phyloP scores from a whole-genome alignment of 2,329 filamentous ascomycete species.

The Fusarium illudens region DNA sequence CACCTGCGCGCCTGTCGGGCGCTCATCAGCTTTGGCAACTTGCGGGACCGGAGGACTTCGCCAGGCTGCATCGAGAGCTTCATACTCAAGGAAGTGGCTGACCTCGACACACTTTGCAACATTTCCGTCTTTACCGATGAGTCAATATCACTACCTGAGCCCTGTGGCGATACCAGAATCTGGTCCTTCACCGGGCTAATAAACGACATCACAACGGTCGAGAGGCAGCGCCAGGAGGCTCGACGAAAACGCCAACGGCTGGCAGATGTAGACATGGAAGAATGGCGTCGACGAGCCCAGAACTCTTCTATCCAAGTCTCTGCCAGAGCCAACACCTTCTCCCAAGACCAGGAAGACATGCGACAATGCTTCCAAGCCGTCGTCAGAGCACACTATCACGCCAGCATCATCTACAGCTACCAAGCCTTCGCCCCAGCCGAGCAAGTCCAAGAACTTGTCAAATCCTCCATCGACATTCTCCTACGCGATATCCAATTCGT shows the following conservation, averaged over 20 bases:
- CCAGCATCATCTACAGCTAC: constrained; percentile 32
- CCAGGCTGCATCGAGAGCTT: constrained; percentile 5
- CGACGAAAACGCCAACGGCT: neutral
- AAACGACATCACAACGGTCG: constrained; percentile 7
- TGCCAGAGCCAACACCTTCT: neutral
- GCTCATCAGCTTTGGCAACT: constrained; percentile 1
- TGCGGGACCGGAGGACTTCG: neutral
- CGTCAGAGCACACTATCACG: constrained; percentile 26
- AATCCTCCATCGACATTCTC: neutral
- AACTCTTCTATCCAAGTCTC: neutral
- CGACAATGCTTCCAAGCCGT: constrained; percentile 25
- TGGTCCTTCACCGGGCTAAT: constrained; percentile 12
- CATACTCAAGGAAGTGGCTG: constrained; percentile 5
- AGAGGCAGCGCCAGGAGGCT: neutral
- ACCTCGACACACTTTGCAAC: constrained; percentile 2
- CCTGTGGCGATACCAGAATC: neutral
- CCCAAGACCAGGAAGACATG: neutral
- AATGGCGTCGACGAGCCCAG: neutral
- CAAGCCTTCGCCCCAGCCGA: constrained; percentile 15
- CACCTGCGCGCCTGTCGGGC: constrained; percentile 9
- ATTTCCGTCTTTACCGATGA: constrained; percentile 8
- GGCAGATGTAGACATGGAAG: neutral
- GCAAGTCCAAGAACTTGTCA: neutral
- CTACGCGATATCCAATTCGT: constrained; percentile 2
- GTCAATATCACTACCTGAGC: neutral